Conservation (phyloP, 768 basidiomycete genomes). For the Auricularia heimuer region DNA sequence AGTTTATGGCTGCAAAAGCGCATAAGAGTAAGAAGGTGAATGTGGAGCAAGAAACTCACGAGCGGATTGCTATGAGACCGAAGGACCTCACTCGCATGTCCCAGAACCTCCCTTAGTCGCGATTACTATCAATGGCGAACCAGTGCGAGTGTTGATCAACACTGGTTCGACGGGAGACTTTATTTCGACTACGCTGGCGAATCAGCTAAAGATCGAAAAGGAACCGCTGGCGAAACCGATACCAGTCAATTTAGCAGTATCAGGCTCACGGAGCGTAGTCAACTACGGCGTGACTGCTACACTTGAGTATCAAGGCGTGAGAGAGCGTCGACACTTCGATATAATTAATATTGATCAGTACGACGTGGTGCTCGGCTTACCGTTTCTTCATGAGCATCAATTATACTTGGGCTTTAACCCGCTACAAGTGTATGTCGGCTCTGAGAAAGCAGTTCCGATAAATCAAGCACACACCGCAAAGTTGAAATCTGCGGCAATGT, state of each 20-base stretch:
- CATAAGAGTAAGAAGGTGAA: neutral
- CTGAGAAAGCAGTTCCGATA: neutral
- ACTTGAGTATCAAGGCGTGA: slow-evolving; percentile 27
- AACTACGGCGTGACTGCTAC: slow-evolving; percentile 18
- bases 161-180: slow-evolving; percentile 33
- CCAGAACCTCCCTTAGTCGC: slow-evolving; percentile 27
- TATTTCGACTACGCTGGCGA: slow-evolving; percentile 26
- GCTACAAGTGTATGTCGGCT: neutral
- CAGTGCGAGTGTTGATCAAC: slow-evolving; percentile 26
- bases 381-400: slow-evolving; percentile 7
- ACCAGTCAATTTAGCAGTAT: slow-evolving; percentile 29
- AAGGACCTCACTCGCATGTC: neutral
- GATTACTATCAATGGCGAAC: slow-evolving; percentile 24
- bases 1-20: neutral
- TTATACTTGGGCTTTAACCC: slow-evolving; percentile 7
- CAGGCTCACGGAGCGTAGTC: slow-evolving; percentile 31
- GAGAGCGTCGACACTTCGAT: slow-evolving; percentile 23
- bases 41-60: neutral
- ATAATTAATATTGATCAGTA: no score
- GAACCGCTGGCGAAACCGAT: slow-evolving; percentile 23
- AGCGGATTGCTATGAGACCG: neutral
- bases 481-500: neutral
- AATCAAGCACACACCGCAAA: neutral
- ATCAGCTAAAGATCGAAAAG: slow-evolving; percentile 25
- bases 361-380: slow-evolving; percentile 27